Evolutionary conservation across 2,329 filamentous ascomycete species (phyloP).

Genomic region (Nannizziopsis arthrosporioides): DNA sequence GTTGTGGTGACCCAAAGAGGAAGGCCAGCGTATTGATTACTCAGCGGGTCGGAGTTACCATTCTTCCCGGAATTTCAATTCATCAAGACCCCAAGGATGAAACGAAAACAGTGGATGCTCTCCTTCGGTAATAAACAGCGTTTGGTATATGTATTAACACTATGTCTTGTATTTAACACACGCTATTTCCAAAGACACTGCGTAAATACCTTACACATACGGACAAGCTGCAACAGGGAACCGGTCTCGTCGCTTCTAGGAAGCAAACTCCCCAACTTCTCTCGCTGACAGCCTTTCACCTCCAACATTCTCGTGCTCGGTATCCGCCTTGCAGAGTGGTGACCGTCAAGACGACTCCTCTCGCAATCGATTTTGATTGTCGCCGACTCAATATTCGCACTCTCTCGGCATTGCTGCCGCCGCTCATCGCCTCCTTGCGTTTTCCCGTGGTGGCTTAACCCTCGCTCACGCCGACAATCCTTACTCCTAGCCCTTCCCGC

Average conservation of each 20-base stretch:
- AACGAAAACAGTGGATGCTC: constrained; percentile 2
- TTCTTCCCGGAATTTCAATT: too few species aligned
- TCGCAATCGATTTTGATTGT: constrained; percentile 7
- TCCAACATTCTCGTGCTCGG: constrained; percentile 14
- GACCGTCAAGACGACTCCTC: constrained; percentile 3
- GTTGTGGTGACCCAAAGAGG: too few species aligned
- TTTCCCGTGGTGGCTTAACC: not conserved
- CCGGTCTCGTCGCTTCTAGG: too few species aligned
- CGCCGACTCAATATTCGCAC: not conserved
- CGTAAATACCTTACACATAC: not conserved
- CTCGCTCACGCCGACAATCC: not conserved
- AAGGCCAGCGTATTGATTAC: not conserved
- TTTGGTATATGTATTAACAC: too few species aligned
- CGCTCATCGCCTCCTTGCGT: constrained; percentile 18
- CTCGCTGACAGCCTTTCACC: constrained; percentile 2
- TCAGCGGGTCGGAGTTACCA: too few species aligned
- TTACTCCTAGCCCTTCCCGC: not conserved
- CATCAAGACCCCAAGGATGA: too few species aligned
- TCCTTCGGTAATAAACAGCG: too few species aligned
- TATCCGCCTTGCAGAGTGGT: constrained; percentile 8
- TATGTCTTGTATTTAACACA: not conserved
- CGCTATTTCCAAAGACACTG: not conserved
- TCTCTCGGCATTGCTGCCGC: constrained; percentile 12
- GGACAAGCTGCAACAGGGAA: not conserved
- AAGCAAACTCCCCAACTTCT: not conserved